Evolutionary conservation across 139 green algal genomes (phyloP), one percentile per base, ranked within the genome.

Genomic region (Chlorella sp.): DNA sequence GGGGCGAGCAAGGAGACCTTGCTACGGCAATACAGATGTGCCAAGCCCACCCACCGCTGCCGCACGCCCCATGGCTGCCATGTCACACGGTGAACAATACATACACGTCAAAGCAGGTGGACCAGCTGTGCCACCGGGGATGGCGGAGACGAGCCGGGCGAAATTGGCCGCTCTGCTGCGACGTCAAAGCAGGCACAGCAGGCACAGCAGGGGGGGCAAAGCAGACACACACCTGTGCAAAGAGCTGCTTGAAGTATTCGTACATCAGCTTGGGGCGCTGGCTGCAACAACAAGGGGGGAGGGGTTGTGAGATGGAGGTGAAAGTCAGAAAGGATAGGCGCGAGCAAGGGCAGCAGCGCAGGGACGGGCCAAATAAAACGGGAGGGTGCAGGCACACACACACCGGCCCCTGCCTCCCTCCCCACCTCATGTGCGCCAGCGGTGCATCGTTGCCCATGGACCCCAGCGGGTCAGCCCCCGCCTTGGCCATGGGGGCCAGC

Each of bases 181-280:
- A n/a, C n/a, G n/a, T n/a, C n/a, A 57, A 57, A 57, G 48, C 48
- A 9, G 7, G 9, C 48, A 57, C 48, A 57, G 48, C n/a, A n/a
- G n/a, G n/a, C 48, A 57, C 48, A 57, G 48, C 48, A n/a, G n/a
- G n/a, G n/a, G n/a, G n/a, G n/a, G n/a, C n/a, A n/a, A n/a, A n/a
- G n/a, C n/a, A n/a, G n/a, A 57, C 48, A 1, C 83, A 22, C 83
- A 87, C 95, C 95, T 99, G 97, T 21, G 97, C 97, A 88, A 99
- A 99, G 3, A 99, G 93, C 96, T 99, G 96, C 94, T 99, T 99
- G 94, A 99, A 99, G 94, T 99, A 99, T 92, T 99, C 97, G 79
- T 94, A 97, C 30, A 96, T 91, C 90, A 97, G 93, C 92, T 97
- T 97, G 32, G 96, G 95, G 36, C 96, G 91, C 40, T 95, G 78